A percentile compares a stretch with the other conserved stretches of the same genome.
These are phyloP conservation scores for Tricholoma sp. DNA, from an alignment of 768 basidiomycete genomes.

Conservation along the genomic window DNA sequence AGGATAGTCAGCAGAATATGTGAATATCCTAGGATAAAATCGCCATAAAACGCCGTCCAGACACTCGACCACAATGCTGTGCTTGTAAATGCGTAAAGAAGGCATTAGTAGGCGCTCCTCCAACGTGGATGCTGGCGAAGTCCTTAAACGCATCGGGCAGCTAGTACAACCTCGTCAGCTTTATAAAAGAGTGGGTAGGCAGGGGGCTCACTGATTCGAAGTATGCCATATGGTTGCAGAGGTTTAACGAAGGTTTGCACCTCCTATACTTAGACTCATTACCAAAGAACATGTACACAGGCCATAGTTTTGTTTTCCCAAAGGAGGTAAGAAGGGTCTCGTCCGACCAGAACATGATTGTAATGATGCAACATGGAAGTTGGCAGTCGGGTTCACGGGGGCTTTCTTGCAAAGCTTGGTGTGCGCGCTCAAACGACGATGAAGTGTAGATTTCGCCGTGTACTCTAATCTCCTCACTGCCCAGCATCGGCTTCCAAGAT, in stretches of 20 bases:
- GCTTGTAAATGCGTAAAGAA: conserved; percentile 15
- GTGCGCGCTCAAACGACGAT: conserved; percentile 7
- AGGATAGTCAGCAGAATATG: conserved; percentile 26
- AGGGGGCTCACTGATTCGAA: conserved; percentile 17
- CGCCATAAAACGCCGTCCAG: conserved; percentile 14
- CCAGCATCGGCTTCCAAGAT: conserved; percentile 6
- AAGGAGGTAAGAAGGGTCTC: conserved; percentile 23
- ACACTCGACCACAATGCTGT: conserved; percentile 18
- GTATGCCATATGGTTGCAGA: conserved; percentile 24
- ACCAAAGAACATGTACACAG: conserved; percentile 28
- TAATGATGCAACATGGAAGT: conserved; percentile 10
- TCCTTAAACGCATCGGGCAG: conserved; percentile 5
- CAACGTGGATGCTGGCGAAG: neutral
- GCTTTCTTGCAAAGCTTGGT: conserved; percentile 4
- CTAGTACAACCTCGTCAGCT: neutral
- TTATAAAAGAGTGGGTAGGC: neutral
- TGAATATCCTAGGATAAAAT: conserved; percentile 21
- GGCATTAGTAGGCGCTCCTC: neutral
- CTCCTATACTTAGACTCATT: conserved; percentile 29
- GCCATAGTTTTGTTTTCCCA: conserved; percentile 27
- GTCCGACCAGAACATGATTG: conserved; percentile 25
- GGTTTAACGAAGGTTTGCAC: conserved; percentile 13
- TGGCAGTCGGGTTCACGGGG: conserved; percentile 7
- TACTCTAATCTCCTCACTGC: conserved; percentile 1
- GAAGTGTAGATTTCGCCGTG: conserved; percentile 15